A percentile compares a stretch with the other conserved stretches of the same genome.
Evolutionary conservation across 2,329 filamentous ascomycete genomes (phyloP).

Genomic region (Penicillium corylophilum): DNA sequence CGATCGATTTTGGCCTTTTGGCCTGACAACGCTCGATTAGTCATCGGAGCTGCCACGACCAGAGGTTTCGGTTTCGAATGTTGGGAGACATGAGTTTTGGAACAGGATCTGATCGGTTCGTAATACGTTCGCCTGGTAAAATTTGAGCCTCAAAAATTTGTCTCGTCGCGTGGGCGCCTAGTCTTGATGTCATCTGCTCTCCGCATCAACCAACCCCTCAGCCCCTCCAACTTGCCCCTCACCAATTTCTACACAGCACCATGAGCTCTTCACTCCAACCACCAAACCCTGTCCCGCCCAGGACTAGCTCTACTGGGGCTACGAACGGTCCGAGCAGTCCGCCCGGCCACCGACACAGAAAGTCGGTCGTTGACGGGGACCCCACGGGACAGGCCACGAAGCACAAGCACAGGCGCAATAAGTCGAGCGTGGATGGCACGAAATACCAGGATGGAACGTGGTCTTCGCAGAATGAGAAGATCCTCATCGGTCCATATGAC

Average conservation of each 20-base stretch:
- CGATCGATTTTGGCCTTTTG: neutral
- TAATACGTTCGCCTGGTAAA: neutral
- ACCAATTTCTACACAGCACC: constrained; percentile 13
- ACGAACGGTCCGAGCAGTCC: constrained; percentile 13
- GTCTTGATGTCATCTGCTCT: constrained; percentile 7
- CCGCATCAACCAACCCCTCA: constrained; percentile 2
- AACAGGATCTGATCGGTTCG: neutral
- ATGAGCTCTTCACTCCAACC: constrained; percentile 45
- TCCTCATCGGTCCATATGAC: constrained; percentile 46
- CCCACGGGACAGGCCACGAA: constrained; percentile 36
- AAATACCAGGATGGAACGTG: constrained; percentile 40
- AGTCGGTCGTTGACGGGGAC: constrained; percentile 57
- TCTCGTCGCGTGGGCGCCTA: neutral
- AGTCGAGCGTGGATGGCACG: constrained; percentile 40
- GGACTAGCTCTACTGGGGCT: constrained; percentile 66
- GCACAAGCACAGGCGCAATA: constrained; percentile 35
- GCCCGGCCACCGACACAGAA: constrained; percentile 6
- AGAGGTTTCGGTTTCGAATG: neutral
- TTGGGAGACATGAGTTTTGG: neutral
- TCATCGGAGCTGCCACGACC: neutral
- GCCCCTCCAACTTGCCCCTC: constrained; percentile 19
- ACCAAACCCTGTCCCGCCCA: constrained; percentile 69
- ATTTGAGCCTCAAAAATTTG: neutral
- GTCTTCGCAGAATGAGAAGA: constrained; percentile 42
- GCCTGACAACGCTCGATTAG: neutral